Evolutionary conservation across 2,329 filamentous ascomycete genomes (phyloP), one percentile per base, ranked within the genome.

Genomic region (Neofusicoccum kwambonambiense): DNA sequence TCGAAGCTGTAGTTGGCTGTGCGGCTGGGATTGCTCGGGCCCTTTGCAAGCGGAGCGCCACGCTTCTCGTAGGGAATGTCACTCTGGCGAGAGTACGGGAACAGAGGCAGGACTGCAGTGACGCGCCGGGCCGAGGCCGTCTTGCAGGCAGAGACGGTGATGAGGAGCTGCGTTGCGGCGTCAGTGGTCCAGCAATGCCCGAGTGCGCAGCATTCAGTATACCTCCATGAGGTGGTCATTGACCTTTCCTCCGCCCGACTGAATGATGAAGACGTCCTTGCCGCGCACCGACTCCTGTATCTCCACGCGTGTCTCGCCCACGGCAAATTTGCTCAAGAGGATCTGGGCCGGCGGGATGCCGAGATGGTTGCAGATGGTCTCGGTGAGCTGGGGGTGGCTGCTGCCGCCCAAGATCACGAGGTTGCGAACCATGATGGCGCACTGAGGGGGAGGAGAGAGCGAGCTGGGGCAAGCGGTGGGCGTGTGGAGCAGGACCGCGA

Each of bases 181-280:
- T 65, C 44, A 65, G 63, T 56, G 47, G 56, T 42, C 45, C 44
- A 42, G 54, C 63, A 52, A 22, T 61, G 45, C 47, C 52, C 54
- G 44, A 60, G 63, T 52, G 47, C 54, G 52, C 54, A 60, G 56
- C 45, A 49, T 61, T 60, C 45, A 61, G 37, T 44, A 61, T 65
- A 65, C 63, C 76, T 99, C 95, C 82, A 99, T 90, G 69, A 99
- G 87, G 80, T 96, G 89, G 80, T 99, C 95, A 77, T 99, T 99
- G 80, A 97, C 92, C 73, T 90, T 91, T 68, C 92, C 93, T 71
- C 92, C 92, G 71, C 92, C 93, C 47, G 92, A 95, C 80, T 98
- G 94, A 73, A 99, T 92, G 76, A 98, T 97, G 82, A 96, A 99
- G 77, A 97, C 95, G 87, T 99, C 95, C 79, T 99, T 99, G 71